Conservation (phyloP, 345 rosid genomes). For the Conringia planisiliqua region DNA sequence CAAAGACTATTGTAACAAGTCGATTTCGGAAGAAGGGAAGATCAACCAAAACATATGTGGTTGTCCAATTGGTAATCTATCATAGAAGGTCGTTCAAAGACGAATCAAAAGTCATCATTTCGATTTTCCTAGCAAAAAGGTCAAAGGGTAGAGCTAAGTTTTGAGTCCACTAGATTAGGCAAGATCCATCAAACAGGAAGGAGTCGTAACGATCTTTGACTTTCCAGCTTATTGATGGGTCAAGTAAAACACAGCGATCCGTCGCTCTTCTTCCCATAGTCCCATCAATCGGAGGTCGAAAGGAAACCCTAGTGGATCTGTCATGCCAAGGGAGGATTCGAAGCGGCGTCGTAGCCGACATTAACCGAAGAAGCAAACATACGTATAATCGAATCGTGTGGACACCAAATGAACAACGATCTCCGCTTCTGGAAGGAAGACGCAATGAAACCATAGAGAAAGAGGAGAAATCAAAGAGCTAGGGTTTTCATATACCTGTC, state of each 20-base stretch:
- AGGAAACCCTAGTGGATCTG: neutral
- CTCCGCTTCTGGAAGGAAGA: neutral
- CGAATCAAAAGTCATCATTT: neutral
- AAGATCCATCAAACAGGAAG: neutral
- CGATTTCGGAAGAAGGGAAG: neutral
- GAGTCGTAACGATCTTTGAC: neutral
- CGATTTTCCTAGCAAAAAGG: neutral
- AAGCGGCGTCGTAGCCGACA: neutral
- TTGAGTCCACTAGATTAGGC: neutral
- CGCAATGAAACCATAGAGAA: neutral
- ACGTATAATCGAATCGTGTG: neutral
- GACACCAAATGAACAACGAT: neutral
- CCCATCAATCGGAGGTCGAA: neutral
- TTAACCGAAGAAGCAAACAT: neutral
- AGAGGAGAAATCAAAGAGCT: conserved; percentile 1
- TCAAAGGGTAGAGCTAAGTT: neutral
- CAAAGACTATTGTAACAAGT: too few species aligned
- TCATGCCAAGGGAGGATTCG: neutral
- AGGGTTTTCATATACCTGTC: conserved; percentile 1
- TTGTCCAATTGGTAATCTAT: neutral
- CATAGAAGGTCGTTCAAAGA: neutral
- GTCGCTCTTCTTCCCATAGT: neutral
- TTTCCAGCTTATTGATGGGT: neutral
- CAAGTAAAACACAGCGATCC: neutral
- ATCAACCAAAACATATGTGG: neutral